Percentiles rank a stretch among this genome's conserved stretches.
Evolutionary conservation across 441 rosid genomes (phyloP).

Genomic region (Isatis lusitanica): DNA sequence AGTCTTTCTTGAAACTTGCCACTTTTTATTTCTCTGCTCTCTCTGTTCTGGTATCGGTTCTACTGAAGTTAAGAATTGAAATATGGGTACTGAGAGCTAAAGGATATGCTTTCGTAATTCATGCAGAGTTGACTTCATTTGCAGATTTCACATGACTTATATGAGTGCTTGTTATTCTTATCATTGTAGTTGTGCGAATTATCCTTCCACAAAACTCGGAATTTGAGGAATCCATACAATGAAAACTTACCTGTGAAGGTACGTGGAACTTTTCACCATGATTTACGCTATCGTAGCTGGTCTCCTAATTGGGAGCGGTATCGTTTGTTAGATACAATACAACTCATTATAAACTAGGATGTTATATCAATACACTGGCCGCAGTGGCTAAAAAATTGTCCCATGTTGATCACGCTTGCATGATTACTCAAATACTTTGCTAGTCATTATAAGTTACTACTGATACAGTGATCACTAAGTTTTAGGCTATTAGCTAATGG

Average conservation of each 20-base stretch:
- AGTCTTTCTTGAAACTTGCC: background rate
- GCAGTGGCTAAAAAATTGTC: background rate
- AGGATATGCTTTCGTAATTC: background rate
- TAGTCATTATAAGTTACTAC: conserved; percentile 16
- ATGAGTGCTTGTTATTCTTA: conserved; percentile 37
- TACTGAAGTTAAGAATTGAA: conserved; percentile 14
- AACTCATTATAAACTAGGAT: background rate
- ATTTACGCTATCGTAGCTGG: conserved; percentile 5
- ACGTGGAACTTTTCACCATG: conserved; percentile 23
- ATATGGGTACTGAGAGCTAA: background rate
- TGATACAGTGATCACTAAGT: conserved; percentile 14
- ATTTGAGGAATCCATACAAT: conserved; percentile 93
- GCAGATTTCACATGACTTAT: background rate
- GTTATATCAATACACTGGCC: background rate
- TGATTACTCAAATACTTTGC: conserved; percentile 1
- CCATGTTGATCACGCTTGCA: background rate
- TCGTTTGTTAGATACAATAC: conserved; percentile 1
- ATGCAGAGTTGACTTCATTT: background rate
- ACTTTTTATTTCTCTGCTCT: background rate
- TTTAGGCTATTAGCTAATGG: conserved; percentile 40
- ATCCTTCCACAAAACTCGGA: conserved; percentile 94
- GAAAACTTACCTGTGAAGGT: conserved; percentile 99
- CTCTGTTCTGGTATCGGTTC: background rate
- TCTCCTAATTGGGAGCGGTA: background rate
- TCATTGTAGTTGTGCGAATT: conserved; percentile 83